Conservation (phyloP, 2,329 filamentous ascomycete genomes). For the Colletotrichum theobromicola region DNA sequence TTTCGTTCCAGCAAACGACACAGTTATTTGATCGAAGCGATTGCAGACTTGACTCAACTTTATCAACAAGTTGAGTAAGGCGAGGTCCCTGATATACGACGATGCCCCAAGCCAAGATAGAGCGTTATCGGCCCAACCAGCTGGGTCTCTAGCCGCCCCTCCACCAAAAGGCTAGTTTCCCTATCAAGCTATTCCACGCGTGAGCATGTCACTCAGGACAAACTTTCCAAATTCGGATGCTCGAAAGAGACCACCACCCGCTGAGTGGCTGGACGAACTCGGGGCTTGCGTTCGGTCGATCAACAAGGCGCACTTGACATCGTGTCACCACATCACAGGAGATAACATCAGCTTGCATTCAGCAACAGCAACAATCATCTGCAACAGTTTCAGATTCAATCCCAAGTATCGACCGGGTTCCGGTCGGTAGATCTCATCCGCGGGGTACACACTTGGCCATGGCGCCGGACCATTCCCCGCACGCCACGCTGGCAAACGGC, state of each 20-base stretch:
- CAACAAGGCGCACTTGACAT: neutral
- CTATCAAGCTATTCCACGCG: neutral
- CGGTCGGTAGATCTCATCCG: neutral
- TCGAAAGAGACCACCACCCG: neutral
- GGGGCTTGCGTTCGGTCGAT: neutral
- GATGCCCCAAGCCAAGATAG: neutral
- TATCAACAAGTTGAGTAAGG: neutral
- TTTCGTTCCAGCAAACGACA: neutral
- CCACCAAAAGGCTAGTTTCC: neutral
- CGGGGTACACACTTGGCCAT: neutral
- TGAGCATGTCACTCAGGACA: neutral
- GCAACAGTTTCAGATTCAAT: neutral
- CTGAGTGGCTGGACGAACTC: neutral
- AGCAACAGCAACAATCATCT: neutral
- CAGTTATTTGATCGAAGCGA: neutral
- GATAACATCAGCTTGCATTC: neutral
- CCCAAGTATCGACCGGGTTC: neutral
- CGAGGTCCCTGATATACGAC: neutral
- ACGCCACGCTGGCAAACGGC: neutral
- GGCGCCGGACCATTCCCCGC: constrained; percentile 4
- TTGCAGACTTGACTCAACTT: neutral
- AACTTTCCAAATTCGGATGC: neutral
- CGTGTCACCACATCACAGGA: neutral
- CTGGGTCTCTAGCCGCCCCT: neutral
- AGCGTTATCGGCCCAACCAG: constrained; percentile 8